Evolutionary conservation across 2,329 filamentous ascomycete species (phyloP).

Genomic region (Ophiostoma sp.): DNA sequence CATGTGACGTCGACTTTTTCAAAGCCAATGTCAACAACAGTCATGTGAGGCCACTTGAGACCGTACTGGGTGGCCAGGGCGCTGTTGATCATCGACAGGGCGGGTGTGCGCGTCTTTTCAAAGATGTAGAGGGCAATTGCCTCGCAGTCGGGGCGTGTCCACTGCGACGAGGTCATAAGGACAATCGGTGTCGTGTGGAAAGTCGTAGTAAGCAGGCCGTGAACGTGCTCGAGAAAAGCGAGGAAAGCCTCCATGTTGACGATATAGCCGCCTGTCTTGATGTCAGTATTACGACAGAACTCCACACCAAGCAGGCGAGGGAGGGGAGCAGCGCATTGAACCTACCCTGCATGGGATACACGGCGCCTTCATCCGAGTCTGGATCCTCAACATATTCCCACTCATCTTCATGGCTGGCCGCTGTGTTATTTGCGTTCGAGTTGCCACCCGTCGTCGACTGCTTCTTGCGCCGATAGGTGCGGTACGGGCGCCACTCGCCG

Average conservation of each 20-base stretch:
- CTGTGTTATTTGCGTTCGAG: constrained; percentile 8
- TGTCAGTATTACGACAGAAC: not conserved
- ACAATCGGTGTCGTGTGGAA: constrained; percentile 96
- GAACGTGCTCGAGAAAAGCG: constrained; percentile 85
- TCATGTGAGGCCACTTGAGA: constrained; percentile 67
- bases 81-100: constrained; percentile 83
- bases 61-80: constrained; percentile 84
- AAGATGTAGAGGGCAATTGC: constrained; percentile 90
- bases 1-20: constrained; percentile 91
- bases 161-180: constrained; percentile 81
- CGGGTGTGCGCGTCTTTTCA: constrained; percentile 92
- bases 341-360: constrained; percentile 64
- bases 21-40: constrained; percentile 84
- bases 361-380: constrained; percentile 78
- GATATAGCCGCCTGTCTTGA: constrained; percentile 62
- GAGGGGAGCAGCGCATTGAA: not conserved
- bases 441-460: constrained; percentile 12
- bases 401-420: constrained; percentile 40
- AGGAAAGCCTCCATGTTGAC: constrained; percentile 90
- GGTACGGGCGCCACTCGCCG: constrained; percentile 69
- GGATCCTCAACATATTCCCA: constrained; percentile 80
- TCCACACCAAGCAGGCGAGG: not conserved
- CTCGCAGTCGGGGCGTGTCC: constrained; percentile 84
- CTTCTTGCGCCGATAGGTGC: constrained; percentile 63
- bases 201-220: constrained; percentile 80